A percentile compares a stretch with the other conserved stretches of the same genome.
phyloP scores from a whole-genome alignment of 257 asterid genomes.

The Scutellaria galericulata region DNA sequence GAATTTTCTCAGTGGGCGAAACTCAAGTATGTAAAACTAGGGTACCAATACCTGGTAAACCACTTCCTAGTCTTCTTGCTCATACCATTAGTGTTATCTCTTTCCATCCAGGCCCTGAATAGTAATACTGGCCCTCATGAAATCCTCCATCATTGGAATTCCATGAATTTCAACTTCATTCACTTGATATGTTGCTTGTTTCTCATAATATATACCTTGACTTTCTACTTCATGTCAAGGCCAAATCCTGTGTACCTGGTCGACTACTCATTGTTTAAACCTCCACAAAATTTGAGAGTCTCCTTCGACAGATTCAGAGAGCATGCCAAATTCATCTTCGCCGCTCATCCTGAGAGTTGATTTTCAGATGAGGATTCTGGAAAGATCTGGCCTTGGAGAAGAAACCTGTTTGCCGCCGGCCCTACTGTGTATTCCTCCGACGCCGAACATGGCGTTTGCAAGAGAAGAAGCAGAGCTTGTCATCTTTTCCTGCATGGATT shows the following conservation, averaged over 20 bases:
- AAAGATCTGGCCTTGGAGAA: slow-evolving; percentile 65
- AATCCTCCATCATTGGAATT: slow-evolving; percentile 24
- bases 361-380: slow-evolving; percentile 60
- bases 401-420: slow-evolving; percentile 59
- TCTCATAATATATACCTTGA: slow-evolving; percentile 36
- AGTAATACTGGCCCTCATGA: slow-evolving; percentile 39
- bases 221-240: slow-evolving; percentile 46
- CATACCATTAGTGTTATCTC: slow-evolving; percentile 33
- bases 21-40: slow-evolving; percentile 47
- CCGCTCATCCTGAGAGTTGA: slow-evolving; percentile 46
- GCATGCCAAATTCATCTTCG: slow-evolving; percentile 38
- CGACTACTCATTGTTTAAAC: slow-evolving; percentile 58
- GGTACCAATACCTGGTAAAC: slow-evolving; percentile 52
- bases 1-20: slow-evolving; percentile 40
- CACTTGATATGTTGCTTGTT: slow-evolving; percentile 35
- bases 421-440: slow-evolving; percentile 52
- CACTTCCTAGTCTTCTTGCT: slow-evolving; percentile 44
- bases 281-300: slow-evolving; percentile 47
- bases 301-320: slow-evolving; percentile 55
- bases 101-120: slow-evolving; percentile 37
- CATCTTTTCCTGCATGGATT: slow-evolving; percentile 58
- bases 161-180: slow-evolving; percentile 43
- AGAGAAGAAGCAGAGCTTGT: slow-evolving; percentile 62
- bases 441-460: slow-evolving; percentile 42
- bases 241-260: slow-evolving; percentile 53